Base-by-base conservation (phyloP, 1,284 basidiomycete genomes). In the Trametes sp. region DNA sequence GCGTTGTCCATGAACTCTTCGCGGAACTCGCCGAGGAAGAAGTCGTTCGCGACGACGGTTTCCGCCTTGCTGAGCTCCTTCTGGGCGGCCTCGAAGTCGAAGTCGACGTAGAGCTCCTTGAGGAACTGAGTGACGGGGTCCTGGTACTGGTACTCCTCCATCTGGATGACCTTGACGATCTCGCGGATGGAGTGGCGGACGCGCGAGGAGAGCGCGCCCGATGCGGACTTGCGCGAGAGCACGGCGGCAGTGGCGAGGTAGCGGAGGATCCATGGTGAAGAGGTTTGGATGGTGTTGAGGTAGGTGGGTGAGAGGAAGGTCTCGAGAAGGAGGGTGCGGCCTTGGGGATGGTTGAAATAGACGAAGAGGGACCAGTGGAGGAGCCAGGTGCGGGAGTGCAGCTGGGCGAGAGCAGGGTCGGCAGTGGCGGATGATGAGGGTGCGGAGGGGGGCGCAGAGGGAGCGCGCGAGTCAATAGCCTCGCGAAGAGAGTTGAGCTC, bases 321-420 rank as follows among this genome's bases (percentile, higher is more conserved):
- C 75, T 99, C 98, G 68, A 99, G 90, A 59, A 99, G 88, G 42
- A 94, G 88, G n/a, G 93, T 93, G 45, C 96, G 89, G 31, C 95
- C 96, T 68, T 95, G 87, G 0, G 90, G 89, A 78, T 98, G 95
- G 82, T 98, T 98, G 85, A 97, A 98, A 81, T 96, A 98, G 67
- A 98, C 95, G 78, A 98, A 99, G 55, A 99, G 88, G 19, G 93
- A 94, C 97, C 97, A 99, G 81, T 99, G 98, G 14, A 96, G 87
- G 62, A 98, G 87, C 96, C 97, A 98, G 53, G 95, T 95, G 63
- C 98, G 88, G n/a, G 95, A 93, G 79, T 97, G 96, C 56, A 98
- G 85, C 73, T 94, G 95, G 53, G 84, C 84, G 57, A 95, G 86
- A 49, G 86, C 83, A 21, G 86, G 81, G 45, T 85, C 82, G 28